A percentile compares a stretch with the other conserved stretches of the same genome.
Conservation (phyloP, 2,329 filamentous ascomycete genomes). For the Colletotrichum neosansevieriae region DNA sequence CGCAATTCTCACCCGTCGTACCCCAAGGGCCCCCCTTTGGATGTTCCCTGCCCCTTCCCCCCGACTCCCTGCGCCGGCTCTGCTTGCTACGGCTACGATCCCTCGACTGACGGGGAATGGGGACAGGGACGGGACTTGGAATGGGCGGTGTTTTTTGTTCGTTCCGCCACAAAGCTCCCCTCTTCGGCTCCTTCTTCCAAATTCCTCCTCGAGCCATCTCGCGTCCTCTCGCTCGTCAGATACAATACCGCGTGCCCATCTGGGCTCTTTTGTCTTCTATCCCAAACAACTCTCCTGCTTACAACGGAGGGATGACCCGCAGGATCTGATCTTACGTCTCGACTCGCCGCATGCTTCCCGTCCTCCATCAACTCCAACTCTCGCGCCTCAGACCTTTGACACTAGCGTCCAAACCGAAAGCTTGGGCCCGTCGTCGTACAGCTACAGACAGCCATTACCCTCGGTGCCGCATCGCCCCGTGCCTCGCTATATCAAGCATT, state of each 20-base stretch:
- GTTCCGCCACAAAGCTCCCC: constrained; percentile 27
- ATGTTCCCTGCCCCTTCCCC: constrained; percentile 22
- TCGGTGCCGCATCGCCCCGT: constrained; percentile 17
- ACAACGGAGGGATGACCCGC: constrained; percentile 21
- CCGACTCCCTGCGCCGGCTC: constrained; percentile 31
- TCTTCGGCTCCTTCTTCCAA: constrained; percentile 12
- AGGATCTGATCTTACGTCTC: constrained; percentile 20
- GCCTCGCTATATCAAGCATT: constrained; percentile 10
- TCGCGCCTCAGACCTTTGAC: constrained; percentile 34
- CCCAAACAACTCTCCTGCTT: constrained; percentile 9
- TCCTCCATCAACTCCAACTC: constrained; percentile 4
- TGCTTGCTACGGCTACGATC: constrained; percentile 23
- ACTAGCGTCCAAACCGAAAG: constrained; percentile 34
- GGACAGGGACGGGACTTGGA: neutral
- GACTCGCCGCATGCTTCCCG: neutral
- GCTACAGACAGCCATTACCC: neutral
- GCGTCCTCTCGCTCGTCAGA: neutral
- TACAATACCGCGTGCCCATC: constrained; percentile 3
- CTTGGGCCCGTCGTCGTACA: constrained; percentile 30
- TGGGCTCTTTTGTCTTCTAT: constrained; percentile 1
- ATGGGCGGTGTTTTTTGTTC: constrained; percentile 28
- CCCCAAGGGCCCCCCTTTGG: constrained; percentile 8
- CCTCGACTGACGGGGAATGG: neutral
- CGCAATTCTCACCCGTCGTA: constrained; percentile 6
- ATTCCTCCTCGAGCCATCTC: constrained; percentile 6